A percentile compares a stretch with the other conserved stretches of the same genome.
Conservation (phyloP, 2,329 filamentous ascomycete genomes). For the Neocatenulostroma microsporum region DNA sequence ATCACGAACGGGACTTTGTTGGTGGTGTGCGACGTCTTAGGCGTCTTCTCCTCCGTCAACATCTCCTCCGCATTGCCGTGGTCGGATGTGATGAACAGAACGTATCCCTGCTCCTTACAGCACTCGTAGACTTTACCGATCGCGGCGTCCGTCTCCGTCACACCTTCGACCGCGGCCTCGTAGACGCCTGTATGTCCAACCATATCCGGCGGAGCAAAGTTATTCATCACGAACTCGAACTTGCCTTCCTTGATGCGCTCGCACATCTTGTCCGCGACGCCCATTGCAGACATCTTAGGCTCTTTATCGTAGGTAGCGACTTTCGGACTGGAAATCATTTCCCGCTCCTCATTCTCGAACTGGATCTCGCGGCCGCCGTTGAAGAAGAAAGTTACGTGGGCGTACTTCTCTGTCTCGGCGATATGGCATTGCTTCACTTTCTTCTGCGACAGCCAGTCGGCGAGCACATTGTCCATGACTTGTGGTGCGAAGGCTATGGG, state of each 20-base stretch:
- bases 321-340: slow-evolving; percentile 90
- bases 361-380: slow-evolving; percentile 97
- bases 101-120: slow-evolving; percentile 87
- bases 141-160: slow-evolving; percentile 80
- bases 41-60: slow-evolving; percentile 90
- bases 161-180: slow-evolving; percentile 80
- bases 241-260: slow-evolving; percentile 78
- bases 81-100: slow-evolving; percentile 91
- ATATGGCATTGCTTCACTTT: slow-evolving; percentile 88
- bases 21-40: slow-evolving; percentile 95
- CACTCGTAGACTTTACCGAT: slow-evolving; percentile 88
- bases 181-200: slow-evolving; percentile 98
- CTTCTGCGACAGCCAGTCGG: slow-evolving; percentile 90
- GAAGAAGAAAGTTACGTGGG: slow-evolving; percentile 99
- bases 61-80: slow-evolving; percentile 99
- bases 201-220: slow-evolving; percentile 99
- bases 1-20: slow-evolving; percentile 98
- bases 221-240: slow-evolving; percentile 99
- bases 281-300: slow-evolving; percentile 90
- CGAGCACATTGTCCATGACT: slow-evolving; percentile 95
- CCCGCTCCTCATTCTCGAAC: slow-evolving; percentile 83
- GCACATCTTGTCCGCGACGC: slow-evolving; percentile 78
- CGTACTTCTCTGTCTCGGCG: slow-evolving; percentile 98
- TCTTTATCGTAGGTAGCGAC: slow-evolving; percentile 93
- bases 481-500: slow-evolving; percentile 88